Base-by-base conservation (phyloP, 441 rosid genomes). In the Erodium chrysanthum region DNA sequence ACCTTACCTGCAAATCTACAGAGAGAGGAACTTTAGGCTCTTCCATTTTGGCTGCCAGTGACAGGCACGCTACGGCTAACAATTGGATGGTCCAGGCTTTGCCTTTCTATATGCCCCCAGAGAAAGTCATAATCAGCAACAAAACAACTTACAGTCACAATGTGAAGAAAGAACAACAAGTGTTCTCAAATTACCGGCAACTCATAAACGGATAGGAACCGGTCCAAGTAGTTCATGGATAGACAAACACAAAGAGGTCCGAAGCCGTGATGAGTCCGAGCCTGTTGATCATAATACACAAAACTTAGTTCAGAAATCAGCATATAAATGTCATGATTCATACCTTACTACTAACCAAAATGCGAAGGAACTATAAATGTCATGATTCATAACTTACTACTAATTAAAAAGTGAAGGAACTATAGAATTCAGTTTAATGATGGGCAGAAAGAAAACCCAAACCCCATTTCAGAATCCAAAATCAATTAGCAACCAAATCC, bases 21-120 rank as follows among this genome's bases (percentile, higher is more conserved):
- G 72, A 37, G 12, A 71, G 79, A 68, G 90, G 87, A 67, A 84
- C 70, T 73, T 77, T 64, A 4, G 77, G 76, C 81, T 85, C 90
- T 67, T 80, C 90, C 80, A 85, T 68, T 79, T 85, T 85, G 46
- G 85, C 81, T 67, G 87, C 90, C 46, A 85, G 74, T 46, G 90
- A 83, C 66, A 85, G 72, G 70, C 87, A 85, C 65, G 90, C 76
- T 3, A 82, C 86, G 73, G 86, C 80, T 48, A 85, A 71, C 67
- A 83, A 74, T 71, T 84, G 87, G 50, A 79, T 77, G 31, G 73
- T 76, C 90, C 90, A 85, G 48, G 65, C 46, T 67, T 82, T 84
- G 72, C 77, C 86, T 72, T 66, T 79, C 87, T 85, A 68, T 66
- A 15, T 48, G 21, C 59, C 27, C n/a, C 14, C 67, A 56, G 66